Percentiles rank a stretch among this genome's conserved stretches.
These are phyloP conservation scores for Leccinellum rugosiceps DNA, from an alignment of 768 basidiomycete genomes.

Conservation along the genomic window DNA sequence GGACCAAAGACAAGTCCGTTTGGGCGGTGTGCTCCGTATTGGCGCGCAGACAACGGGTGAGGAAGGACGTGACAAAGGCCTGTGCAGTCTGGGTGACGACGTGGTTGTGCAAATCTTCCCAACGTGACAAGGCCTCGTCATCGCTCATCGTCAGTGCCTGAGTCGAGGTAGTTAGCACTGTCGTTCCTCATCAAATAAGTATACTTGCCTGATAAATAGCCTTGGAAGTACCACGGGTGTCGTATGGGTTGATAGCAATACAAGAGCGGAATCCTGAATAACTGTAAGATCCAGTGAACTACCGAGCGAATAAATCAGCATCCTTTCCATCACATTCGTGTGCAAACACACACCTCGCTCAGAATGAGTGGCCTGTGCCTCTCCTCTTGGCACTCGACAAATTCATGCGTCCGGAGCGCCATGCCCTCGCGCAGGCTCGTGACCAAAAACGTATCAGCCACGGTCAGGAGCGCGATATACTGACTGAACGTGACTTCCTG, in stretches of 20 bases:
- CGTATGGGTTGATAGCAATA: conserved; percentile 85
- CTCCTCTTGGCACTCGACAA: conserved; percentile 79
- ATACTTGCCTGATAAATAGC: conserved; percentile 58
- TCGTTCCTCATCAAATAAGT: not conserved
- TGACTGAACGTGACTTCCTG: conserved; percentile 83
- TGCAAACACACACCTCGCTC: conserved; percentile 56
- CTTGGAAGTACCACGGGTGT: conserved; percentile 75
- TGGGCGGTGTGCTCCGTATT: conserved; percentile 59
- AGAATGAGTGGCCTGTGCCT: conserved; percentile 68
- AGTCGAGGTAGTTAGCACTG: not conserved
- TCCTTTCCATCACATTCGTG: not conserved
- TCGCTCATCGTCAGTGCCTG: conserved; percentile 74
- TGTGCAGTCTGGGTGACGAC: conserved; percentile 87
- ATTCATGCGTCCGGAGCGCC: conserved; percentile 79
- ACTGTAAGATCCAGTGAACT: conserved; percentile 86
- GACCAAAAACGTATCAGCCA: conserved; percentile 83
- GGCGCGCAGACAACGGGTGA: conserved; percentile 69
- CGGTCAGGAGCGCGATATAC: conserved; percentile 76
- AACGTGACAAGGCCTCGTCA: conserved; percentile 68
- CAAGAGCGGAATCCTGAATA: conserved; percentile 86
- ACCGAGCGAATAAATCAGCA: not conserved
- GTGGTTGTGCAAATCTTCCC: conserved; percentile 85
- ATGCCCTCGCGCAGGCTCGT: conserved; percentile 86
- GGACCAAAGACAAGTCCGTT: conserved; percentile 32
- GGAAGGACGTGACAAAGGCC: conserved; percentile 75